Base-by-base conservation (phyloP, 2,329 filamentous ascomycete species). In the Trichophaea hybrida region DNA sequence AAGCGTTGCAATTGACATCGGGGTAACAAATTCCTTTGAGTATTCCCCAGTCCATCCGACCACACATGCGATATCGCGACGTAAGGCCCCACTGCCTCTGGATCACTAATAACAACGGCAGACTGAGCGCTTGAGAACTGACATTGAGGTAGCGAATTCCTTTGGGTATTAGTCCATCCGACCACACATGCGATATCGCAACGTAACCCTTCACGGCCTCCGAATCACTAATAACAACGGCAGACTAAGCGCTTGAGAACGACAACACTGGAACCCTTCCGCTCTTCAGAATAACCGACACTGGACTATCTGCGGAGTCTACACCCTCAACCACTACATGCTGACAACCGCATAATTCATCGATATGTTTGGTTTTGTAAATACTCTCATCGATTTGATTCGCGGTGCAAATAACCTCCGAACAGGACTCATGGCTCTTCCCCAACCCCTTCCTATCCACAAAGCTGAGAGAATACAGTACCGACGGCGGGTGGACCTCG, bases 121-220 rank as follows among this genome's bases (percentile, higher is more conserved):
- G 38, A 24, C 24, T 24, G 38, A 43, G 38, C 38, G 38, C 38
- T 43, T 15, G 38, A 43, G n/a, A 61, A 65, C 43, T 73, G 71
- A 54, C 72, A 73, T 1, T 55, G 56, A 0, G 68, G 69, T 2
- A 73, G 65, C 3, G 71, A 61, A 52, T 72, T 73, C 12, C 57
- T 60, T 0, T 17, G 61, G 8, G 69, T 67, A 53, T 71, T 72
- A n/a, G n/a, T n/a, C n/a, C 37, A 56, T 73, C 71, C 1, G 71
- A 70, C 72, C 72, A 73, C 15, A 73, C 70, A 57, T 73, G 72
- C 0, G 71, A 73, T 17, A 73, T 64, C 2, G 72, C 71, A 5
- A 73, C 68, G 62, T 70, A 73, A 0, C 60, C 58, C n/a, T 61
- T 56, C 15, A 69, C 52, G n/a, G 64, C 31, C 13, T 66, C 37